phyloP scores from a whole-genome alignment of 2,329 filamentous ascomycete species.

The Phoma sp. region DNA sequence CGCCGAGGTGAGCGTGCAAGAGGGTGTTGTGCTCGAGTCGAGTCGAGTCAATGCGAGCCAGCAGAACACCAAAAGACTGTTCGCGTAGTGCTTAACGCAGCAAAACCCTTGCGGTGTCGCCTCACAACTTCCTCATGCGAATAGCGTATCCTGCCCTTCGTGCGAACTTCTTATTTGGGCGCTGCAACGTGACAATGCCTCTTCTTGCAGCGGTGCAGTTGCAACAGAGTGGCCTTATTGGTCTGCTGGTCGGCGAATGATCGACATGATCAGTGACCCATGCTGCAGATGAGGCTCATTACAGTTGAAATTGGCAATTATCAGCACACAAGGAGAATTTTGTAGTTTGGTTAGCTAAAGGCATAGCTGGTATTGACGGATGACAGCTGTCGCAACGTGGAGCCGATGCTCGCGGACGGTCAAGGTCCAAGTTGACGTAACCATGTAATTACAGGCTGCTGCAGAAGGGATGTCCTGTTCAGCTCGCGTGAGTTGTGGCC shows the following conservation, averaged over 20 bases:
- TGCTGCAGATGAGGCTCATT: slow-evolving; percentile 13
- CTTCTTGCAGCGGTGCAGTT: slow-evolving; percentile 3
- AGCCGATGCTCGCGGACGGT: not conserved
- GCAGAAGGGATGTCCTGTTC: slow-evolving; percentile 1
- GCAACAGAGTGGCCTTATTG: slow-evolving; percentile 6
- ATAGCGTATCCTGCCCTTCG: not conserved
- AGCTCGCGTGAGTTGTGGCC: slow-evolving; percentile 7
- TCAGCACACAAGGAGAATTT: not conserved
- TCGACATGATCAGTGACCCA: slow-evolving; percentile 7
- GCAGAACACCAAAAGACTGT: not conserved
- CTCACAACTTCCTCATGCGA: not conserved
- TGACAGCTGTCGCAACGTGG: not conserved
- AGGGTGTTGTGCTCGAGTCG: slow-evolving; percentile 10
- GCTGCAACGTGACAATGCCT: slow-evolving; percentile 7
- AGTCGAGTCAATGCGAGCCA: slow-evolving; percentile 1
- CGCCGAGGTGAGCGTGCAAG: not conserved
- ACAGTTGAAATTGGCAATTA: slow-evolving; percentile 17
- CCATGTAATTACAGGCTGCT: not conserved
- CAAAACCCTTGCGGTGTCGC: slow-evolving; percentile 8
- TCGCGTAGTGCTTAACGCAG: not conserved
- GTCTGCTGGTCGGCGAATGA: slow-evolving; percentile 10
- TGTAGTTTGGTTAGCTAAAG: too few relatives aligned
- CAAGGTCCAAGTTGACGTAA: not conserved
- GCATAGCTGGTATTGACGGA: not conserved
- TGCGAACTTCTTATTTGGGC: slow-evolving; percentile 3